Percentiles rank a stretch among this genome's conserved stretches.
Evolutionary conservation across 192 early-diverging fungal genomes (phyloP).

Genomic region (Lunasporangiospora selenospora): DNA sequence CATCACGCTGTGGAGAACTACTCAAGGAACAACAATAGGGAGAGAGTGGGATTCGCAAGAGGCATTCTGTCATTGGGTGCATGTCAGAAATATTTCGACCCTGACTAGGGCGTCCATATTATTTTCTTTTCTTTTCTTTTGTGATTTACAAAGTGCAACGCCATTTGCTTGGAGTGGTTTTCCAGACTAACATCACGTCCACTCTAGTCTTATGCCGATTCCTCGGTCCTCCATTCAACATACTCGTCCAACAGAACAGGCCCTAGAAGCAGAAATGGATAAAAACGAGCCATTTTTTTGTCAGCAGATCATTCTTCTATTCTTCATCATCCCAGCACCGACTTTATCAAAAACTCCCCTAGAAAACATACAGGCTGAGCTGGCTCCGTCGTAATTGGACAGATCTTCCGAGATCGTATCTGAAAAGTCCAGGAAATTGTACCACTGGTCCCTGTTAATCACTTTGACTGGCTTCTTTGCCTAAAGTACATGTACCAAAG

Average conservation of each 20-base stretch:
- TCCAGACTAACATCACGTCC: background rate
- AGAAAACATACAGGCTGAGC: constrained; percentile 67
- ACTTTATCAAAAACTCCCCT: no score
- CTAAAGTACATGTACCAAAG: constrained; percentile 4
- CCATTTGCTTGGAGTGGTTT: no score
- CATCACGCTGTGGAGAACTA: no score
- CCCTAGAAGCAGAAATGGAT: constrained; percentile 48
- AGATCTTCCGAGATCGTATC: constrained; percentile 55
- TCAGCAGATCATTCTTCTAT: background rate
- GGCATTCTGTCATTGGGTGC: no score
- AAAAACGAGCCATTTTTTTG: background rate
- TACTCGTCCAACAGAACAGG: constrained; percentile 73
- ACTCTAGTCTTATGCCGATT: background rate
- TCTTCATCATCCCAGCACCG: no score
- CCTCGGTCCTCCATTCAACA: constrained; percentile 62
- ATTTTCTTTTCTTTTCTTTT: no score
- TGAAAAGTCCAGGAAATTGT: constrained; percentile 67
- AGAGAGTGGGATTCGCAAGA: no score
- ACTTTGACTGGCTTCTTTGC: constrained; percentile 61
- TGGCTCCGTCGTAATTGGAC: constrained; percentile 60
- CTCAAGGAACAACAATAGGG: no score
- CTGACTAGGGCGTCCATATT: no score
- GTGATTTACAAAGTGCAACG: no score
- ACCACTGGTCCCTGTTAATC: constrained; percentile 74
- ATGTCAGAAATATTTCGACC: no score